Base-by-base conservation (phyloP, 768 basidiomycete species). In the Candolleomyces aberdarensis region DNA sequence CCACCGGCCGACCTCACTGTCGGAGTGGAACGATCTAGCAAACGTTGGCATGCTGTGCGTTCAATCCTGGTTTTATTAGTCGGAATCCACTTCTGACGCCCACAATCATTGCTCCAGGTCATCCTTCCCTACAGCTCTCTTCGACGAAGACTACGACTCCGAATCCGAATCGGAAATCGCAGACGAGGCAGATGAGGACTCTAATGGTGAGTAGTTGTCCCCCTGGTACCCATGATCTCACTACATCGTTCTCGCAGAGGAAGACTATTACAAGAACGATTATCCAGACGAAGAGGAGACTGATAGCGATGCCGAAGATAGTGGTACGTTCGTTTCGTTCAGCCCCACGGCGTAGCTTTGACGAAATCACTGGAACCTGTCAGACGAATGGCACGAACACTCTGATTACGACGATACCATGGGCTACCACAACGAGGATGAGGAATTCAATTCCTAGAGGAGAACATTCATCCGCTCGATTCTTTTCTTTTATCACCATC, bases 181-280 rank as follows among this genome's bases (percentile, higher is more conserved):
- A 63, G 91, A 90, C 59, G 87, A 89, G 64, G 91, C 83, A 3
- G 90, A 92, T 62, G 92, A 93, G 65, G 92, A 93, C 66, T 93
- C 91, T 0, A 93, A 93, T 72, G 89, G 91, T 90, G 49, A 43
- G 74, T 70, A 1, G 6, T 19, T 22, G 11, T 20, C 3, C 26
- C 19, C 31, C n/a, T 52, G 15, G 14, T 48, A 40, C 57, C 40
- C 46, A 49, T 59, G 52, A 62, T 44, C 52, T 36, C 51, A 22
- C 46, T 49, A 9, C 15, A 26, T 56, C 17, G 61, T 51, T 51
- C 19, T 52, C 56, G 5, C 65, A 92, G 91, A 87, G 17, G 91
- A 93, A 71, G 90, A 91, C 63, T 91, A 87, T 67, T 92, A 91
- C 73, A 90, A 84, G 66, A 93, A 93, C 61, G 91, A 93, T 68